Evolutionary conservation across 2,329 filamentous ascomycete species (phyloP), one percentile per base, ranked within the genome.

Genomic region (Fusarium sp.): DNA sequence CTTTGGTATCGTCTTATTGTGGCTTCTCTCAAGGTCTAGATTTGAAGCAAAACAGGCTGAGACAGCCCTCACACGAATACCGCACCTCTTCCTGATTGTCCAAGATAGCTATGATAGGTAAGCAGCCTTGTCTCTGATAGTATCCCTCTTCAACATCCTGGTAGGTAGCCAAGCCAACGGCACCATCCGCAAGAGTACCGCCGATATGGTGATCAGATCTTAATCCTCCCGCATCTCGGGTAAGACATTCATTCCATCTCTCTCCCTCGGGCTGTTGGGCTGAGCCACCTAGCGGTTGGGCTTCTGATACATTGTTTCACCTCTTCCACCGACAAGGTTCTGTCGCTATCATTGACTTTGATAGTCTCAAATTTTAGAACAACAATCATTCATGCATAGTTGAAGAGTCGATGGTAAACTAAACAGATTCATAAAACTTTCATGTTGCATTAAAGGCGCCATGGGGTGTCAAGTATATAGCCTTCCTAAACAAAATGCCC

Each of bases 401-500:
- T 31, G 28, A 18, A 36, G 14, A 43, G 18, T 24, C 18, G 20
- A 26, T 33, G 42, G 26, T 20, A 18, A 26, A 28, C 58, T 49
- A 26, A 62, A 40, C 43, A 49, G 31, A 44, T 56, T 71, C 46
- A 46, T 60, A 66, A 63, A 55, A 68, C n/a, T 71, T 58, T 71
- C 71, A 26, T 50, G 54, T 68, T 52, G 63, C 55, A 70, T 68
- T 68, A 65, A 64, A 59, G 58, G 53, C 58, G 63, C 67, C 54
- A 40, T 66, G 50, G 34, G 42, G 59, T 61, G 46, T 71, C 55
- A 53, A 68, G 63, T 67, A 68, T 69, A 71, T 71, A 71, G 52
- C 64, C 58, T 68, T 50, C 67, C 48, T 64, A 70, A 71, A 42
- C 67, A 70, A 71, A 68, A 71, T 57, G 50, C 58, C 58, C 54